phyloP scores from a whole-genome alignment of 495 filamentous ascomycete genomes.

The Aspergillus bridgeri region DNA sequence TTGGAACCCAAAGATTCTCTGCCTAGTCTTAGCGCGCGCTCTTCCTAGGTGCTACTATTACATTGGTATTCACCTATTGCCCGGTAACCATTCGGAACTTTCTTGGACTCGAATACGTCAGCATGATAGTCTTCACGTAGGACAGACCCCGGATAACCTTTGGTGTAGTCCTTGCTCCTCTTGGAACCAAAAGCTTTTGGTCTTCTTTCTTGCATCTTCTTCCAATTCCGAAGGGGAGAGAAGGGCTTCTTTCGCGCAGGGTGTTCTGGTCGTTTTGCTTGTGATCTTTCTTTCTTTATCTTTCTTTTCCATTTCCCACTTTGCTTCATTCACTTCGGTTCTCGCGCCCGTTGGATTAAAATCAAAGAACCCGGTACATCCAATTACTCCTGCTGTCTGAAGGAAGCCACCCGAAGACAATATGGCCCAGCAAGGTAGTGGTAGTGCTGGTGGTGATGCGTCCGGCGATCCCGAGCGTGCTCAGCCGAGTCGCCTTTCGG shows the following conservation, averaged over 20 bases:
- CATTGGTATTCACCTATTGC: not conserved
- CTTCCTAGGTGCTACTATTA: not conserved
- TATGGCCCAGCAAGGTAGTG: slow-evolving; percentile 19
- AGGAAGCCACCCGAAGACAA: slow-evolving; percentile 13
- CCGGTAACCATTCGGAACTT: slow-evolving; percentile 11
- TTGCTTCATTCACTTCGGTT: slow-evolving; percentile 5
- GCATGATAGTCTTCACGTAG: slow-evolving; percentile 27
- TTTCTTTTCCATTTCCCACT: not conserved
- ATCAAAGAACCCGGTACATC: not conserved
- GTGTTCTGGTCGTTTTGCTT: slow-evolving; percentile 6
- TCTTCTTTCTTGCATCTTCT: not conserved
- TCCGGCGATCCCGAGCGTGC: slow-evolving; percentile 18
- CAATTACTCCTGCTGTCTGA: slow-evolving; percentile 3
- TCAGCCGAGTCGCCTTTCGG: slow-evolving; percentile 11
- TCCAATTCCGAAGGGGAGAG: not conserved
- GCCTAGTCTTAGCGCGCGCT: not conserved
- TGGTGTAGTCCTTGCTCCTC: not conserved
- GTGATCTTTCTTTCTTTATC: slow-evolving; percentile 1
- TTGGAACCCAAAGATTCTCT: not conserved
- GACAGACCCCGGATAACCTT: not conserved
- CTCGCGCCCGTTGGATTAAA: not conserved
- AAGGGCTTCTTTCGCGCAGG: not conserved
- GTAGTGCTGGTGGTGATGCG: not conserved
- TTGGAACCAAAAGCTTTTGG: not conserved
- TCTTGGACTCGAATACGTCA: slow-evolving; percentile 35